A percentile compares a stretch with the other conserved stretches of the same genome.
phyloP scores from a whole-genome alignment of 1,139 yeast genomes.

The Kurtzmaniella quercitrusa region DNA sequence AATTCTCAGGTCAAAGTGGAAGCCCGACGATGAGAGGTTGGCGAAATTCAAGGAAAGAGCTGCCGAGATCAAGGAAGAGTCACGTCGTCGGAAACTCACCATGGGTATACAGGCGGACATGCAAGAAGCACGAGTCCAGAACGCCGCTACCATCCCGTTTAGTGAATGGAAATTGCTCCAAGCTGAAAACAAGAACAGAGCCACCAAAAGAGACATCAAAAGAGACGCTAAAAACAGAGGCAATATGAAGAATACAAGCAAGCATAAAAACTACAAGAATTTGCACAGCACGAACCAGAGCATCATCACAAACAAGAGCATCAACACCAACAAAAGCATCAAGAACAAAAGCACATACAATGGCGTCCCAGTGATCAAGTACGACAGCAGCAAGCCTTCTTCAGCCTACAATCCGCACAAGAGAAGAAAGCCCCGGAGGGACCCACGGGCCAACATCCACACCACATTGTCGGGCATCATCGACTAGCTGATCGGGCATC shows the following conservation, averaged over 20 bases:
- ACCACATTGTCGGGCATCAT: background rate
- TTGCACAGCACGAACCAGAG: background rate
- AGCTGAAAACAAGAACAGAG: background rate
- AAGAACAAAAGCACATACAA: background rate
- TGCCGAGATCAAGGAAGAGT: constrained; percentile 23
- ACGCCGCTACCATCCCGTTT: constrained; percentile 8
- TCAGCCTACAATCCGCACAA: background rate
- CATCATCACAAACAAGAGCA: background rate
- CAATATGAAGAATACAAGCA: too few relatives aligned
- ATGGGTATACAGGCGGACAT: constrained; percentile 3
- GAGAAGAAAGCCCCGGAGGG: background rate
- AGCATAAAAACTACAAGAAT: too few relatives aligned
- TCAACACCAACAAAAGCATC: background rate
- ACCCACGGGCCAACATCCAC: background rate
- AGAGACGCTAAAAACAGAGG: background rate
- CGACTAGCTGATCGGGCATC: constrained; percentile 1
- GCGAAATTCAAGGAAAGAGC: constrained; percentile 45
- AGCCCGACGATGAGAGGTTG: constrained; percentile 54
- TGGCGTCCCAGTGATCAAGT: background rate
- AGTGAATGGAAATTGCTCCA: background rate
- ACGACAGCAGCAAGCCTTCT: background rate
- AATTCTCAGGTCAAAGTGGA: constrained; percentile 74
- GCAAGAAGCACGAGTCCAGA: constrained; percentile 6
- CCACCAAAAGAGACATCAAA: too few relatives aligned
- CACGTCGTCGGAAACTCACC: constrained; percentile 7